A percentile compares a stretch with the other conserved stretches of the same genome.
Evolutionary conservation across 1,284 basidiomycete species (phyloP).

Genomic region (Ganoderma lucidum): DNA sequence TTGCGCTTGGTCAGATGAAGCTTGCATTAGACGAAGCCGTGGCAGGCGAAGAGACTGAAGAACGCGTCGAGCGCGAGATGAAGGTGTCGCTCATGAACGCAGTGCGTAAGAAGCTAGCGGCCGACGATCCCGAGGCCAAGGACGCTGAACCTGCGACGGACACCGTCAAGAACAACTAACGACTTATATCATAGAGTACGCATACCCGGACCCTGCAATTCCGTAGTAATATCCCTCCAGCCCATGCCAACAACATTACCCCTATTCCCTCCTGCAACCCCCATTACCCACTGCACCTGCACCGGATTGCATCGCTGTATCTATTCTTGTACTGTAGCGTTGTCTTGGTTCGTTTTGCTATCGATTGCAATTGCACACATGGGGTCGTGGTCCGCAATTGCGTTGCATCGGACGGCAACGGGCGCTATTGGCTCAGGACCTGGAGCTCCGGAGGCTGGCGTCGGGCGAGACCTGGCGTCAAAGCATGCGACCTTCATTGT

Average conservation of each 20-base stretch:
- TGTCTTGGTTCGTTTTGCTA: slow-evolving; percentile 26
- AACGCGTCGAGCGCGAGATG: slow-evolving; percentile 80
- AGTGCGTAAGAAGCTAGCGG: slow-evolving; percentile 74
- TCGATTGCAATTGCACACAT: slow-evolving; percentile 26
- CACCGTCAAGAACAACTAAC: slow-evolving; percentile 13
- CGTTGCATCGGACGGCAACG: not conserved
- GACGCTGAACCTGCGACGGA: slow-evolving; percentile 4
- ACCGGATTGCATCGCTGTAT: slow-evolving; percentile 26
- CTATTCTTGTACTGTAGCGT: slow-evolving; percentile 34
- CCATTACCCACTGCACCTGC: not conserved
- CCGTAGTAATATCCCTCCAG: slow-evolving; percentile 10
- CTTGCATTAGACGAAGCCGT: slow-evolving; percentile 92
- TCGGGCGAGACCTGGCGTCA: too few species aligned
- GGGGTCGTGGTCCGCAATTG: not conserved
- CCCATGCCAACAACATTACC: slow-evolving; percentile 7
- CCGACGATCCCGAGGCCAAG: slow-evolving; percentile 41
- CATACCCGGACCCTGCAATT: slow-evolving; percentile 11
- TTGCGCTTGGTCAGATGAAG: slow-evolving; percentile 90
- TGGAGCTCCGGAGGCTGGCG: too few species aligned
- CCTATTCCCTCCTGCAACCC: not conserved
- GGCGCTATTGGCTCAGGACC: too few species aligned
- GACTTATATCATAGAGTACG: slow-evolving; percentile 23
- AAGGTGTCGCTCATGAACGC: slow-evolving; percentile 84
- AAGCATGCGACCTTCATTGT: too few species aligned
- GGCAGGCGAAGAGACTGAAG: slow-evolving; percentile 73